Base-by-base conservation (phyloP, 108 stramenopile species). In the Cylindrotheca fusiformis region DNA sequence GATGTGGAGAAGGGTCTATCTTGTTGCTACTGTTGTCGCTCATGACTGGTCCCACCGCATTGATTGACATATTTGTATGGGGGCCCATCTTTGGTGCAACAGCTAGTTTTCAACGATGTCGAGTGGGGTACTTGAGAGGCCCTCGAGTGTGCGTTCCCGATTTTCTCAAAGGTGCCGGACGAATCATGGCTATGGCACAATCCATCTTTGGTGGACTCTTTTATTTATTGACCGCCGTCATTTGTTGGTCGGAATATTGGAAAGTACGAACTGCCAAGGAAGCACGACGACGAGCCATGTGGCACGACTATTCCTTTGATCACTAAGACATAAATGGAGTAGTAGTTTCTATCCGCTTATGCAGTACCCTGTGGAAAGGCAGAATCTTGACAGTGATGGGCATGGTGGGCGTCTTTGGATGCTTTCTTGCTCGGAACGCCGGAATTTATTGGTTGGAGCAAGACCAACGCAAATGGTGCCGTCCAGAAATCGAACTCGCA, bases 61-160 rank as follows among this genome's bases (percentile, higher is more conserved):
- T 55, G 23, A 29, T 25, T 25, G 54, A 55, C 29, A 55, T 55
- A 4, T 55, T 55, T 27, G 3, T 55, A 5, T 55, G 54, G 54
- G 54, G 54, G 8, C 54, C 54, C 54, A 55, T 55, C 18, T 27
- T 55, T 27, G 54, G 22, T 12, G 19, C 24, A 24, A 27, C 24
- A 4, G 29, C 54, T 2, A 27, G 26, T 5, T 55, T 19, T 19
- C 24, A 55, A 55, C 3, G 4, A 4, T 55, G 54, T 18, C 6
- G 4, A 18, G 54, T 23, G 17, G 54, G 54, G 14, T 41, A 41
- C 14, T 14, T 41, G 36, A 6, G 36, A 41, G 54, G 54, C 10
- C 54, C 54, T 27, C 54, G 26, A 18, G 17, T 29, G 5, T 55
- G 54, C 18, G 6, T 3, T 2, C 14, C 26, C 10, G 26, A 55